Evolutionary conservation across 163 green algal genomes (phyloP).

Genomic region (Chlamydomonas reinhardtii): DNA sequence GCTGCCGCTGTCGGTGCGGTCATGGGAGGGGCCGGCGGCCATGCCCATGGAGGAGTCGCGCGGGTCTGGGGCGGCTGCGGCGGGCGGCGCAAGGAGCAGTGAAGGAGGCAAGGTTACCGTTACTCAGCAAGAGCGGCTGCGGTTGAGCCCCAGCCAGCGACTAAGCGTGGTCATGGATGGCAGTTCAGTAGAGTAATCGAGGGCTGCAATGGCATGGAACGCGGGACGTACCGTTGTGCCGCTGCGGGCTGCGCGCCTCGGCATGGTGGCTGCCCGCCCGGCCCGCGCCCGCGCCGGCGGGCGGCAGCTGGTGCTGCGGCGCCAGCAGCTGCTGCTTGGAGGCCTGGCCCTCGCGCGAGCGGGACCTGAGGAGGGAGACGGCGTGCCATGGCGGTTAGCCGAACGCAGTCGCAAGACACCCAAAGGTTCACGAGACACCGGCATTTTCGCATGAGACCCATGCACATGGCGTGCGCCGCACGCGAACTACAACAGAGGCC

Average conservation of each 20-base stretch:
- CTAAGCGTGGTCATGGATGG: too few species aligned
- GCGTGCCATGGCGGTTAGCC: too few species aligned
- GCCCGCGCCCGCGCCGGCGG: neutral
- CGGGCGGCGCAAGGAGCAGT: neutral
- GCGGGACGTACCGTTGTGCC: neutral
- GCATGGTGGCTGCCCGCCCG: slow-evolving; percentile 18
- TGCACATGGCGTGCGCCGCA: too few species aligned
- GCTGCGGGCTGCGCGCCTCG: slow-evolving; percentile 7
- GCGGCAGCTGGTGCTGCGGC: neutral
- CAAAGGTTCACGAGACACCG: too few species aligned
- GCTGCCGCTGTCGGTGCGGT: slow-evolving; percentile 21
- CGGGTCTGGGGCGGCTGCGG: slow-evolving; percentile 16
- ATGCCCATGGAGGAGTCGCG: slow-evolving; percentile 46
- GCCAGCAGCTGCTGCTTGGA: slow-evolving; percentile 30
- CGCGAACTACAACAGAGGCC: too few species aligned
- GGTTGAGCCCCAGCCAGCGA: too few species aligned
- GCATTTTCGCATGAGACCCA: too few species aligned
- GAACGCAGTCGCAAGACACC: too few species aligned
- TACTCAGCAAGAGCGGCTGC: too few species aligned
- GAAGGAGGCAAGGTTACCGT: too few species aligned
- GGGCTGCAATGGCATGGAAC: too few species aligned
- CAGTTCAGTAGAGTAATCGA: too few species aligned
- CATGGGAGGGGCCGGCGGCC: slow-evolving; percentile 37
- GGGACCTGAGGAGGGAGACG: slow-evolving; percentile 17
- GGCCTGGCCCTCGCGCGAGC: slow-evolving; percentile 33